Percentiles rank a stretch among this genome's conserved stretches.
Conservation (phyloP, 2,329 filamentous ascomycete genomes). For the Colletotrichum nymphaeae region DNA sequence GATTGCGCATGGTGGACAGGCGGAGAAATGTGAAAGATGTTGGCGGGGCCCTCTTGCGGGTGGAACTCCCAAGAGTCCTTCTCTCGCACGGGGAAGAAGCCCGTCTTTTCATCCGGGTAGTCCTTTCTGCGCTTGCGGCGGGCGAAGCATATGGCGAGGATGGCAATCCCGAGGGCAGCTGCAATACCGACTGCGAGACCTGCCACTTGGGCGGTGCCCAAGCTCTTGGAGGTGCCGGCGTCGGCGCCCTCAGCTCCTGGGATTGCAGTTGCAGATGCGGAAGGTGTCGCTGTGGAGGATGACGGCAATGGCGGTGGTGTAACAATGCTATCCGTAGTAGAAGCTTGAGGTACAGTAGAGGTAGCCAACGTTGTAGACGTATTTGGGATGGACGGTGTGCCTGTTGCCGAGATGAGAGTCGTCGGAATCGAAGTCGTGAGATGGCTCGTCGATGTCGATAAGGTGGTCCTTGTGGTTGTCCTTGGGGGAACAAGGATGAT, state of each 20-base stretch:
- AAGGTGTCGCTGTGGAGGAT: conserved; percentile 10
- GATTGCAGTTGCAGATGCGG: conserved; percentile 10
- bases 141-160: conserved; percentile 59
- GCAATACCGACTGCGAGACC: conserved; percentile 34
- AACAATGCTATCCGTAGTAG: conserved; percentile 31
- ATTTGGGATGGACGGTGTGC: conserved; percentile 4
- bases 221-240: conserved; percentile 17
- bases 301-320: conserved; percentile 19
- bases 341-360: conserved; percentile 1
- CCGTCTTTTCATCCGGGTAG: conserved; percentile 50
- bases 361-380: conserved; percentile 33
- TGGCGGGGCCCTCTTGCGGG: conserved; percentile 30
- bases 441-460: conserved; percentile 29
- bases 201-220: conserved; percentile 33
- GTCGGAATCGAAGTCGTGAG: conserved; percentile 30
- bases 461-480: conserved; percentile 2
- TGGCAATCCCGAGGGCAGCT: conserved; percentile 50
- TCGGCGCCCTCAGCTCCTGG: conserved; percentile 27
- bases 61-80: conserved; percentile 49
- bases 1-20: conserved; percentile 47
- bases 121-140: conserved; percentile 54
- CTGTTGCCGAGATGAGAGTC: conserved; percentile 24
- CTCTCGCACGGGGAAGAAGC: conserved; percentile 51
- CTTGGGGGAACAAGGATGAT: conserved; percentile 44
- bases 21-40: conserved; percentile 55